Conservation (phyloP, 2,329 filamentous ascomycete genomes). For the Nothopassalora personata region DNA sequence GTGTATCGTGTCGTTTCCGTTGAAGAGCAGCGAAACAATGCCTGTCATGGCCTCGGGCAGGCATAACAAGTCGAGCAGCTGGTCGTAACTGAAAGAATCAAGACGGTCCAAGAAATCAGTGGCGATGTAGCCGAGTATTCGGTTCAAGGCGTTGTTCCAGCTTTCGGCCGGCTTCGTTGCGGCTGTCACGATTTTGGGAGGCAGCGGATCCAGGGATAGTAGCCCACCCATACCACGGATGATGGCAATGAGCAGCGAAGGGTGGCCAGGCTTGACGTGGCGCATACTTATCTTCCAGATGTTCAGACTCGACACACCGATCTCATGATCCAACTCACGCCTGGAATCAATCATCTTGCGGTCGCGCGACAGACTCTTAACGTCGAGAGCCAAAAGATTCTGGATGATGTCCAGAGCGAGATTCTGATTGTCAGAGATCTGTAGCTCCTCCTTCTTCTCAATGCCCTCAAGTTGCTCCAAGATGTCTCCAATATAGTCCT, state of each 20-base stretch:
- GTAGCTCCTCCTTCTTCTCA: conserved; percentile 28
- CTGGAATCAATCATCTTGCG: conserved; percentile 59
- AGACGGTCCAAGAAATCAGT: conserved; percentile 71
- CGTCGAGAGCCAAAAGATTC: conserved; percentile 64
- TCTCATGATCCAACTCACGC: conserved; percentile 59
- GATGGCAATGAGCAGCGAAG: conserved; percentile 69
- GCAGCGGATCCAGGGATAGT: conserved; percentile 69
- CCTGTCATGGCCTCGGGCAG: conserved; percentile 64
- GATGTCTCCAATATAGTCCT: conserved; percentile 26
- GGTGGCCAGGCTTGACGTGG: conserved; percentile 59
- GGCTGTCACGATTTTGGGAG: conserved; percentile 33
- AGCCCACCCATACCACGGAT: conserved; percentile 65
- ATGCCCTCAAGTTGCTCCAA: conserved; percentile 29
- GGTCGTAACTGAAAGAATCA: conserved; percentile 64
- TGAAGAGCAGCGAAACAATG: conserved; percentile 73
- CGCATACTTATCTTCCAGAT: conserved; percentile 75
- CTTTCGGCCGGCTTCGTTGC: conserved; percentile 55
- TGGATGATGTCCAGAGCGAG: conserved; percentile 61
- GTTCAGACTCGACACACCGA: conserved; percentile 64
- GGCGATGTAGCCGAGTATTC: conserved; percentile 59
- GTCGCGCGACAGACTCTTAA: conserved; percentile 63
- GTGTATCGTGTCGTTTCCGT: conserved; percentile 71
- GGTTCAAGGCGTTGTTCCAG: conserved; percentile 70
- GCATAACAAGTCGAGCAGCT: conserved; percentile 65
- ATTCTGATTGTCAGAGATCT: conserved; percentile 33